Percentiles rank a stretch among this genome's conserved stretches.
Conservation (phyloP, 352 stramenopile genomes). For the Pythium dissotocum region DNA sequence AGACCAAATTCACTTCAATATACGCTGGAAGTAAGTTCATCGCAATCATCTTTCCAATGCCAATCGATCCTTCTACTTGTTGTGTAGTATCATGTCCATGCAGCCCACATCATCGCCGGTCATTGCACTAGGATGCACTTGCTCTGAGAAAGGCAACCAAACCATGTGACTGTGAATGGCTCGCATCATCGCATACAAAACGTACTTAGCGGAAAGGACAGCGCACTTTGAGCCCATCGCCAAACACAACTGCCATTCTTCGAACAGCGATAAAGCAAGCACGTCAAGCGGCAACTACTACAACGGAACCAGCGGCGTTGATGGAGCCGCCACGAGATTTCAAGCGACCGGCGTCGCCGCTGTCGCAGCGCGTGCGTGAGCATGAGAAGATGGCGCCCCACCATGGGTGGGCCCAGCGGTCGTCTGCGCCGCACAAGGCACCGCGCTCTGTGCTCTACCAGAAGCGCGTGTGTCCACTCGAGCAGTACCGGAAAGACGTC, state of each 20-base stretch:
- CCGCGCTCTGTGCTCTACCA: neutral
- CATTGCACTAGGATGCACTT: neutral
- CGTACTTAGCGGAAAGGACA: neutral
- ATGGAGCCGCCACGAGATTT: neutral
- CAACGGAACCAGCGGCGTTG: neutral
- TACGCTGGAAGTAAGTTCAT: neutral
- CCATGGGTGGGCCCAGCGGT: neutral
- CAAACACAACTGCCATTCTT: neutral
- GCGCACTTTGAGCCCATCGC: neutral
- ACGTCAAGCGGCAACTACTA: neutral
- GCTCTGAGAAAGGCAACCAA: slow-evolving; percentile 1
- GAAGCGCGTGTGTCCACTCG: neutral
- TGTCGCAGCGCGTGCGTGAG: slow-evolving; percentile 1
- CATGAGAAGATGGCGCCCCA: neutral
- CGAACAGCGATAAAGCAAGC: neutral
- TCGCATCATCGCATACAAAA: neutral
- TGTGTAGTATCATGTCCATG: too few relatives aligned
- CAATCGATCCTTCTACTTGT: too few relatives aligned
- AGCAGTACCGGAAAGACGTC: slow-evolving; percentile 15
- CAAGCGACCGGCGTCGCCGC: neutral
- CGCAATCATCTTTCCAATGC: neutral
- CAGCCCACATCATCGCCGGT: neutral
- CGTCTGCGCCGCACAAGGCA: neutral
- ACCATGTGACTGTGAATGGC: neutral
- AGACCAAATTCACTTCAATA: too few relatives aligned